Evolutionary conservation across 2,329 filamentous ascomycete species (phyloP), one percentile per base, ranked within the genome.

Genomic region (Calonectria montana): DNA sequence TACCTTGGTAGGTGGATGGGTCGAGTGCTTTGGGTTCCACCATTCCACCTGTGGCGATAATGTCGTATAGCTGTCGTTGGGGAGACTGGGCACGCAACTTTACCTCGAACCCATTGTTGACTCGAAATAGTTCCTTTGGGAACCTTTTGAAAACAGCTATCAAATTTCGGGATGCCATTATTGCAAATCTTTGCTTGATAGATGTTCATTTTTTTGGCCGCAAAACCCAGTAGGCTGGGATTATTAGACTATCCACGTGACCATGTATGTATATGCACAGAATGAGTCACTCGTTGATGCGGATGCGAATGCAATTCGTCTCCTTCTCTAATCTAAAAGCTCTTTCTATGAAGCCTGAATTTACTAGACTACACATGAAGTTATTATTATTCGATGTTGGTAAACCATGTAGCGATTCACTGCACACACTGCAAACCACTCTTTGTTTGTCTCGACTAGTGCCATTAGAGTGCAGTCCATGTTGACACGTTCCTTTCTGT

Each of bases 71-170:
- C 6, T 47, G 62, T 15, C 70, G 63, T 4, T 25, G 18, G 4
- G 62, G 62, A 8, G 23, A 15, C 37, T 35, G 50, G 4, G 15
- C 62, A 21, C 62, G 53, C n/a, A 67, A 13, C 13, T 23, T n/a
- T 4, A 72, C 45, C 12, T n/a, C 10, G 7, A 18, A 23, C n/a
- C 62, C 67, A 53, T 64, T 70, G 4, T 63, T 72, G 8, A 70
- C 62, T 8, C 67, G 47, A 27, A 72, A 72, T 3, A 72, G 18
- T 21, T 70, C 70, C 29, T 70, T 72, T 13, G 67, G 62, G 25
- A 70, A 67, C 18, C 6, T 37, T n/a, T 37, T 35, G 21, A 66
- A 67, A 2, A 67, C 62, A 9, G 43, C 27, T 37, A 63, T 69
- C 3, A 21, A 15, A 4, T 45, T 65, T 12, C 23, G 57, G 6